Evolutionary conservation across 2,329 filamentous ascomycete species (phyloP).

Genomic region (Aspergillus amoenus): DNA sequence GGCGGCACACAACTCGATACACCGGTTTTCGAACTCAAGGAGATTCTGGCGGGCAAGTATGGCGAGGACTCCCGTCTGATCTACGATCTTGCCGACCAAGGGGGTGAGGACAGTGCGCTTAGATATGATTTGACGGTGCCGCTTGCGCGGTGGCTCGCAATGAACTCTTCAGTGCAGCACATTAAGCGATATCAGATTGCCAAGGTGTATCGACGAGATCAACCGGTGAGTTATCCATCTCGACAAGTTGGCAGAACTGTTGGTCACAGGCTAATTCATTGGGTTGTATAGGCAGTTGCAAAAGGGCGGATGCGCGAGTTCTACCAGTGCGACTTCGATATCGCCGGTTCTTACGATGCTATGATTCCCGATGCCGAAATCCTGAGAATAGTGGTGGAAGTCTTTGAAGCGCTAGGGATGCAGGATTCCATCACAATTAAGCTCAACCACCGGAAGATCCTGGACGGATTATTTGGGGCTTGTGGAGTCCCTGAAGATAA

Average conservation of each 20-base stretch:
- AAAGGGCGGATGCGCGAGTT: constrained; percentile 95
- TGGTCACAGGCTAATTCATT: background rate
- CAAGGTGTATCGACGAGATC: constrained; percentile 82
- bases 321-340: constrained; percentile 97
- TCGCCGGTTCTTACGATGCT: constrained; percentile 79
- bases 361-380: constrained; percentile 95
- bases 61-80: constrained; percentile 91
- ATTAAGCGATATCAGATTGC: constrained; percentile 96
- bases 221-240: constrained; percentile 48
- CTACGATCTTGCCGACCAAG: constrained; percentile 85
- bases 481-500: constrained; percentile 85
- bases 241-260: background rate
- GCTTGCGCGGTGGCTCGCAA: constrained; percentile 88
- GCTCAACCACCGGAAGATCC: constrained; percentile 90
- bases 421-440: constrained; percentile 79
- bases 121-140: constrained; percentile 87
- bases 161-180: constrained; percentile 77
- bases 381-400: constrained; percentile 77
- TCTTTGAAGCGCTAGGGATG: constrained; percentile 79
- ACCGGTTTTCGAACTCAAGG: constrained; percentile 79
- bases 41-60: constrained; percentile 86
- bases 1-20: constrained; percentile 79
- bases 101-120: constrained; percentile 79
- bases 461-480: constrained; percentile 89
- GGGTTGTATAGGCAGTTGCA: constrained; percentile 62